phyloP scores from a whole-genome alignment of 768 basidiomycete species.

The Sarcodon sp. region DNA sequence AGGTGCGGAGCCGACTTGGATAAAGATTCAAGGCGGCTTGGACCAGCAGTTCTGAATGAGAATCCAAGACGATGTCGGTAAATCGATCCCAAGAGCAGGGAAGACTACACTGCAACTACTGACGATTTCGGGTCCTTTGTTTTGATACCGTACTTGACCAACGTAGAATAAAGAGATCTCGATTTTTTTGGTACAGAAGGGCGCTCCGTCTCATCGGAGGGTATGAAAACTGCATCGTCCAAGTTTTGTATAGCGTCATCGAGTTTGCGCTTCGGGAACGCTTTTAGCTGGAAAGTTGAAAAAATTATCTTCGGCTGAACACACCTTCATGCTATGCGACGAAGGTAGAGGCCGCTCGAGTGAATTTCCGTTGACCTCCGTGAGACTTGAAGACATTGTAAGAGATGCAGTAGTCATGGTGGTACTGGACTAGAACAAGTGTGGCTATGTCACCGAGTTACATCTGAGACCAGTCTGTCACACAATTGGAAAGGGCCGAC shows the following conservation, averaged over 20 bases:
- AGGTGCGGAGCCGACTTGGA: constrained; percentile 59
- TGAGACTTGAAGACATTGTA: not conserved
- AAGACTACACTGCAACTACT: constrained; percentile 3
- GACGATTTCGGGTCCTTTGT: constrained; percentile 30
- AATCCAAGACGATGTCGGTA: constrained; percentile 1
- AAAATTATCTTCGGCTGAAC: not conserved
- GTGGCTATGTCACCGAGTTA: no score
- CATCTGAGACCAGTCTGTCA: no score
- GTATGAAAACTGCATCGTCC: constrained; percentile 45
- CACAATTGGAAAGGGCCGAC: no score
- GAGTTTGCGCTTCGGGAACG: constrained; percentile 51
- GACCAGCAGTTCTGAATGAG: constrained; percentile 5
- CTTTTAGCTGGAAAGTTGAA: not conserved
- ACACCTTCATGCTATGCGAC: not conserved
- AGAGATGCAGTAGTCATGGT: not conserved
- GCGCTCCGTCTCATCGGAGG: constrained; percentile 14
- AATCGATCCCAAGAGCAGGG: not conserved
- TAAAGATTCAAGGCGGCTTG: constrained; percentile 17
- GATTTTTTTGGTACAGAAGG: constrained; percentile 41
- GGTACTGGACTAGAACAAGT: not conserved
- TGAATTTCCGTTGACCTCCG: not conserved
- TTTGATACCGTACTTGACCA: constrained; percentile 67
- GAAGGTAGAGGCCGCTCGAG: not conserved
- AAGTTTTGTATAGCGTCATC: constrained; percentile 67
- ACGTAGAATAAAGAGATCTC: constrained; percentile 59